Evolutionary conservation across 2,329 filamentous ascomycete genomes (phyloP).

Genomic region (Diaporthe longicolla): DNA sequence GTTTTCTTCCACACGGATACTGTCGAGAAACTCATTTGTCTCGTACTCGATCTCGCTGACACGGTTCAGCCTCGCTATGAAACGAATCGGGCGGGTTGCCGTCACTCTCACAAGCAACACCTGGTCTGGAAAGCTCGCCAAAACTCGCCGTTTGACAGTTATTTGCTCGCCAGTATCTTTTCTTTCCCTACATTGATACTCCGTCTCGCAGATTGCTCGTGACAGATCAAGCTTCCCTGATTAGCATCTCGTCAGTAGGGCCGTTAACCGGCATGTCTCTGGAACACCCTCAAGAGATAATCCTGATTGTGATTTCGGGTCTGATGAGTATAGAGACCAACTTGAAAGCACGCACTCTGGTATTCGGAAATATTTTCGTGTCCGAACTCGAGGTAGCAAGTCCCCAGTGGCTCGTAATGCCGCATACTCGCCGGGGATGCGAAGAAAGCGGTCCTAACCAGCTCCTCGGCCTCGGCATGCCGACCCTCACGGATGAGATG

Average conservation of each 20-base stretch:
- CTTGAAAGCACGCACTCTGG: not conserved
- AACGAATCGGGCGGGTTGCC: conserved; percentile 43
- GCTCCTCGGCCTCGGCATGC: conserved; percentile 58
- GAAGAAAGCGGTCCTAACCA: conserved; percentile 59
- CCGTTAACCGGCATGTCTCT: not conserved
- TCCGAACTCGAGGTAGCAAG: conserved; percentile 57
- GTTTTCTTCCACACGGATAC: conserved; percentile 47
- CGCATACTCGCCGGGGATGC: conserved; percentile 61
- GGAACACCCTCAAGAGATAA: conserved; percentile 34
- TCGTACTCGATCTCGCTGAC: conserved; percentile 59
- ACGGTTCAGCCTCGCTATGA: conserved; percentile 52
- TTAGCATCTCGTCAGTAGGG: not conserved
- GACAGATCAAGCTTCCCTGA: conserved; percentile 42
- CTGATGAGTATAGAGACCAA: not conserved
- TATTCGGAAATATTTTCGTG: conserved; percentile 45
- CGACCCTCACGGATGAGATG: conserved; percentile 56
- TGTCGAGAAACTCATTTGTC: conserved; percentile 60
- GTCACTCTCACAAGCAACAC: conserved; percentile 42
- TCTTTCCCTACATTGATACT: conserved; percentile 26
- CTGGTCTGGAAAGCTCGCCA: conserved; percentile 45
- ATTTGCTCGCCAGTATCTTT: not conserved
- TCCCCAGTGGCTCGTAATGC: conserved; percentile 60
- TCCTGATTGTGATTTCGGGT: not conserved
- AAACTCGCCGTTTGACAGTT: conserved; percentile 41
- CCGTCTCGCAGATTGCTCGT: conserved; percentile 37